Base-by-base conservation (phyloP, 2,329 filamentous ascomycete species). In the Cordyceps cicadae region DNA sequence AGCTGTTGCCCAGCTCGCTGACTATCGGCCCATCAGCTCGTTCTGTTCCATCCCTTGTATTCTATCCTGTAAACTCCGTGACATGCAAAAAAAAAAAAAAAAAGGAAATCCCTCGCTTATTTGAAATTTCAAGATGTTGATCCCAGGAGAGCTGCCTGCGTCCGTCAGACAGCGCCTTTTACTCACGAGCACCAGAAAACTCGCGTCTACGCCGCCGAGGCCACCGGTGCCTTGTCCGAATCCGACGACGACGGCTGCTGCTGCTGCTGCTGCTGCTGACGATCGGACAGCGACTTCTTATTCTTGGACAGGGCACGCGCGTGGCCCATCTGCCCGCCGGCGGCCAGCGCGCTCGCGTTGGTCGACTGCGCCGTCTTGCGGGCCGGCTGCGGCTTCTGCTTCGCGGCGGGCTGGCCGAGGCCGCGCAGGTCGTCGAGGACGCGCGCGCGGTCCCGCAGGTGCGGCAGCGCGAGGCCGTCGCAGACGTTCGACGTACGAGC, bases 401-500 rank as follows among this genome's bases (percentile, higher is more conserved):
- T 60, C 19, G 14, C 58, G 11, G 73, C 64, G 21, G 82, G 79
- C 9, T 79, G 76, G 61, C 82, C 79, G 59, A 90, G 77, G 17
- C 81, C 84, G 15, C 90, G 74, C 37, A 79, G 77, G 59, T 79
- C 71, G 69, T 97, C 92, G 4, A 87, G 78, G 7, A 83, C 81
- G 50, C 77, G 78, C 0, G 92, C 92, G 62, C 78, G 74, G 37
- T 84, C 81, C 21, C 85, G 68, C 50, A 95, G 73, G 61, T 87
- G 80, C 2, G 85, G 79, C 41, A 90, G 79, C 0, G 80, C 84
- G 34, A 97, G 74, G 1, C 81, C 75, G 61, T 85, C 78, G 68
- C 91, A 88, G 2, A 87, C 73, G 57, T 89, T 89, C 85, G 9
- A 75, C 76, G 69, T 97, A 96, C 66, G 82, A 88, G 75, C 87